Base-by-base conservation (phyloP, 208 protist genomes). In the Phytomonas francai region DNA sequence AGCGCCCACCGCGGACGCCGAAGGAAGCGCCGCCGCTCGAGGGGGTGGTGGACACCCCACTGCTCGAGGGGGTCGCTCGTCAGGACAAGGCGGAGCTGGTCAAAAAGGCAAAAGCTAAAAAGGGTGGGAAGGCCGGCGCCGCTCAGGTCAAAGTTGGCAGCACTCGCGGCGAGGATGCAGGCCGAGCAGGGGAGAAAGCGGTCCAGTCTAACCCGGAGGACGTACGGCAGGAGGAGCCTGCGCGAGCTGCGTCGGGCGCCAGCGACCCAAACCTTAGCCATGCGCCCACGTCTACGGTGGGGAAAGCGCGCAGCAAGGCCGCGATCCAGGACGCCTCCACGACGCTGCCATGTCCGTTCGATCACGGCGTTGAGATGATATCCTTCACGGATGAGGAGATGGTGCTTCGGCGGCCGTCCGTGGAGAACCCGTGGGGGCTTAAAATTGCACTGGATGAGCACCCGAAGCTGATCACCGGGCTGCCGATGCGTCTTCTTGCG, bases 381-480 rank as follows among this genome's bases (percentile, higher is more conserved):
- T 39, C 62, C 59, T 66, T 85, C 7, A 80, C 68, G 9, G 62
- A 74, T 9, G 45, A 64, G n/a, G 78, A 85, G 71, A 89, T 92
- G 75, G 63, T 81, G 22, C 75, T 87, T 49, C 69, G 78, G 59
- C 83, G 86, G 6, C 64, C 79, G 0, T 82, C 80, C 7, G 68
- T 66, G 19, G 64, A 76, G 22, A 64, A 49, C 16, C 74, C 80
- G 62, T 92, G 86, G 84, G 80, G 81, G 30, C 59, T 92, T 36
- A 39, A 68, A 34, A 65, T 89, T 25, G 71, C 73, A 22, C 27
- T 36, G 0, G 58, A 67, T 5, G 62, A 71, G 5, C 28, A 65
- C 28, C 68, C 73, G 9, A 63, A 70, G 56, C 14, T 54, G 27
- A 59, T 70, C n/a, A 68, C 73, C 9, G 42, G 66, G 64, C 73